Conservation (phyloP, 2,329 filamentous ascomycete genomes). For the Talaromyces sp. region DNA sequence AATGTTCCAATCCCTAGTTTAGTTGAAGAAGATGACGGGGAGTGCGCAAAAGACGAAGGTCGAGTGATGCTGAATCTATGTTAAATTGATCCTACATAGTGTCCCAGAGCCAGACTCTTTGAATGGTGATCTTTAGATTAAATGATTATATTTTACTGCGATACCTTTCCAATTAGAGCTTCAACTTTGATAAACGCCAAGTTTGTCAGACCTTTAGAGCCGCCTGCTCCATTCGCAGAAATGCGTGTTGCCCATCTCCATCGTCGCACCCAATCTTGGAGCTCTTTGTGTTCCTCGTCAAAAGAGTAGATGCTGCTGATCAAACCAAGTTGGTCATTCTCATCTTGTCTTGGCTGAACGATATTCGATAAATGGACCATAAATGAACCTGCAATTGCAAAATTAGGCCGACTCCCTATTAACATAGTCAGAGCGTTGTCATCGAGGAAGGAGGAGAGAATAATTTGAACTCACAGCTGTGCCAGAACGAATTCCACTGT, state of each 20-base stretch:
- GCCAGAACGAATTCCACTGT: slow-evolving; percentile 2
- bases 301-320: background rate
- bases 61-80: slow-evolving; percentile 3
- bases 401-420: slow-evolving; percentile 1
- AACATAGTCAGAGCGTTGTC: background rate
- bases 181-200: slow-evolving; percentile 1
- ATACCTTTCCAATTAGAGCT: background rate
- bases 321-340: no score
- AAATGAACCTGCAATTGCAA: slow-evolving; percentile 1
- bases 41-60: slow-evolving; percentile 2
- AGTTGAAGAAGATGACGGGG: slow-evolving; percentile 1
- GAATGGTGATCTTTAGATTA: no score
- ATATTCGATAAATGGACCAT: slow-evolving; percentile 1
- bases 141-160: background rate
- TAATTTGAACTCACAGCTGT: slow-evolving; percentile 1
- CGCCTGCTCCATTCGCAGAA: background rate
- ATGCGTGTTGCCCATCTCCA: slow-evolving; percentile 3
- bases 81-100: background rate
- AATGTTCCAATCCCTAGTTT: slow-evolving; percentile 3
- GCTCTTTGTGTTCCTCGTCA: slow-evolving; percentile 1
- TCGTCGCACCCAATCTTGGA: background rate
- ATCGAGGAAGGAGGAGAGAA: no score
- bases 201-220: background rate
- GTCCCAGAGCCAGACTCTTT: no score
- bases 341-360: background rate